Conservation (phyloP, 257 asterid genomes). For the Coffea eugenioides region DNA sequence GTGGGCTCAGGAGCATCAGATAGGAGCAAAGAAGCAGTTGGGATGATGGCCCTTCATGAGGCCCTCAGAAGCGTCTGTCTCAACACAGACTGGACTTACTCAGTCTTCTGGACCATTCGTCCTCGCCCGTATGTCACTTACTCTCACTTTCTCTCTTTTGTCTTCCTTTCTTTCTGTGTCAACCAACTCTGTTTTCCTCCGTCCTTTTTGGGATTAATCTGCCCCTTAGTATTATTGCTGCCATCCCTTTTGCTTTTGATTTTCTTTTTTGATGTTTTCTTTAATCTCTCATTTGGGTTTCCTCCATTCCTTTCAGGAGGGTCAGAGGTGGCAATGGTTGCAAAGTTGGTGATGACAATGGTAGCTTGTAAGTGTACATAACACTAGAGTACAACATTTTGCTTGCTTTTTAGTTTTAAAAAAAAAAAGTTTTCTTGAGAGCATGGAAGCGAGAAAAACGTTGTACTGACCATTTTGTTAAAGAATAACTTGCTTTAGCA, state of each 20-base stretch:
- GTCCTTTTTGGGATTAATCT: constrained; percentile 1
- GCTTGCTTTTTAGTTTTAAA: too few species aligned
- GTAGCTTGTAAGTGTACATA: constrained; percentile 78
- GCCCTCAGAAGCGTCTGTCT: constrained; percentile 95
- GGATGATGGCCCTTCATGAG: constrained; percentile 99
- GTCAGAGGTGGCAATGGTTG: constrained; percentile 95
- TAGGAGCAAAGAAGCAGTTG: constrained; percentile 99
- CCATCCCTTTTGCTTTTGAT: background rate
- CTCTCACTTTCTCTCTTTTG: background rate
- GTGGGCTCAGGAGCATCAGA: constrained; percentile 98
- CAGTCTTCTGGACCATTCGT: constrained; percentile 99
- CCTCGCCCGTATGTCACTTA: constrained; percentile 79
- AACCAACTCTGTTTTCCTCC: background rate
- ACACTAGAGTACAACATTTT: background rate
- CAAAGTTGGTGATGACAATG: constrained; percentile 97
- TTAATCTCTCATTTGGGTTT: constrained; percentile 14
- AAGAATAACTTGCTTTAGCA: background rate
- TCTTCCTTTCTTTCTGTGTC: constrained; percentile 13
- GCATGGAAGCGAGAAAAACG: too few species aligned
- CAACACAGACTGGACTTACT: constrained; percentile 98
- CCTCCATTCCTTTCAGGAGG: constrained; percentile 56
- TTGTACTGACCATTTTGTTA: too few species aligned
- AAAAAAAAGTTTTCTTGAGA: too few species aligned
- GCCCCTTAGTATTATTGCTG: background rate
- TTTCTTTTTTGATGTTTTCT: constrained; percentile 5